Conservation (phyloP, 2,329 filamentous ascomycete species). For the Stagonosporopsis tanaceti region DNA sequence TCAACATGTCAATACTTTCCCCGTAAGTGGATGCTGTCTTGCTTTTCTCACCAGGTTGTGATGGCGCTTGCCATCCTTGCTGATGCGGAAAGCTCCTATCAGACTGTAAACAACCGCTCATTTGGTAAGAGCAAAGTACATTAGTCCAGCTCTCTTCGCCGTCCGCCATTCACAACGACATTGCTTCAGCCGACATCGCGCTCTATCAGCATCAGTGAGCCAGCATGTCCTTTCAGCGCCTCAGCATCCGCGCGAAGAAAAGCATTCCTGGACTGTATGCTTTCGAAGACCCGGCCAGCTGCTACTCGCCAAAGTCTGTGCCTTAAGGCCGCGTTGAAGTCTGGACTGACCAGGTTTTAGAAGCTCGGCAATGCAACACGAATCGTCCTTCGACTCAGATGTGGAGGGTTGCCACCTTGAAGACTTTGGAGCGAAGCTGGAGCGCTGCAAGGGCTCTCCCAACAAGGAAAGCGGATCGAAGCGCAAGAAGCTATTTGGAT, state of each 20-base stretch:
- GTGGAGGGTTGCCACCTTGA: slow-evolving; percentile 14
- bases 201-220: slow-evolving; percentile 20
- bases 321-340: no score
- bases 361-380: background rate
- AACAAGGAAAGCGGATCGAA: slow-evolving; percentile 36
- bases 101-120: background rate
- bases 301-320: slow-evolving; percentile 8
- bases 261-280: slow-evolving; percentile 41
- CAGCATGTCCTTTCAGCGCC: slow-evolving; percentile 37
- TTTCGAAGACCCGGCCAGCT: slow-evolving; percentile 20
- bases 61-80: background rate
- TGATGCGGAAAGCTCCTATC: background rate
- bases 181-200: background rate
- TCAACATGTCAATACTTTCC: background rate
- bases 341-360: background rate
- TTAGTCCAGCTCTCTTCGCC: background rate
- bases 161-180: background rate
- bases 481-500: slow-evolving; percentile 38
- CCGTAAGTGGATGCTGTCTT: background rate
- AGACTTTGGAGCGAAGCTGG: slow-evolving; percentile 24
- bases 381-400: background rate
- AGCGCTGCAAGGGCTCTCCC: slow-evolving; percentile 22
- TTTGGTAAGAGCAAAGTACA: background rate
- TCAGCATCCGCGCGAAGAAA: slow-evolving; percentile 40
- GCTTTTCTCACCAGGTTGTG: background rate